Evolutionary conservation across 768 basidiomycete genomes (phyloP).

Genomic region (Termitomyces sp.): DNA sequence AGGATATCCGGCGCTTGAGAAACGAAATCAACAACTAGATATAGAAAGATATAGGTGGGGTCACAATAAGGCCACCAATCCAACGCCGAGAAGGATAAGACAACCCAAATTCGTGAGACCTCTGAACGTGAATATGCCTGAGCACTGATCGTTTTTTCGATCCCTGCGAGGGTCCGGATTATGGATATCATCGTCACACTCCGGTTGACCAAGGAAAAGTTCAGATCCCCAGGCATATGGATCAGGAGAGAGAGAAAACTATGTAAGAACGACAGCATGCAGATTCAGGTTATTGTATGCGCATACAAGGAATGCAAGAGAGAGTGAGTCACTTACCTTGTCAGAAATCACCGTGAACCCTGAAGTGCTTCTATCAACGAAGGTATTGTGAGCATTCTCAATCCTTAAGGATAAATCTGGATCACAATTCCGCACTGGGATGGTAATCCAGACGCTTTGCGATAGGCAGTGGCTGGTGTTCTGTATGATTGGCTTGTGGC

Average conservation of each 20-base stretch:
- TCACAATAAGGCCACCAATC: slow-evolving; percentile 57
- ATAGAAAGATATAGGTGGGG: not conserved
- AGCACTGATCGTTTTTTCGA: slow-evolving; percentile 49
- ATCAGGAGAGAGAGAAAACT: slow-evolving; percentile 76
- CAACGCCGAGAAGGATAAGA: slow-evolving; percentile 48
- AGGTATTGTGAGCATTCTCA: not conserved
- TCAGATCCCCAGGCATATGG: slow-evolving; percentile 70
- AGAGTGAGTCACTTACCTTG: slow-evolving; percentile 33
- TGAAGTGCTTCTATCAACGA: not conserved
- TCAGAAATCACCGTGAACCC: slow-evolving; percentile 47
- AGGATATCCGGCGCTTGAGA: slow-evolving; percentile 56
- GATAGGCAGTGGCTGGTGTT: not conserved
- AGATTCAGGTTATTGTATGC: not conserved
- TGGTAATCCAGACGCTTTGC: slow-evolving; percentile 8
- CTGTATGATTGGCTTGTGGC: slow-evolving; percentile 7
- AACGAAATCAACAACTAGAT: not conserved
- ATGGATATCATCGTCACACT: slow-evolving; percentile 70
- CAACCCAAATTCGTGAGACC: slow-evolving; percentile 73
- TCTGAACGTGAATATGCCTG: slow-evolving; percentile 60
- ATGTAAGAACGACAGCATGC: not conserved
- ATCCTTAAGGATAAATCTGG: not conserved
- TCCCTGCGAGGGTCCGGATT: slow-evolving; percentile 67
- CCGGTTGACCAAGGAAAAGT: slow-evolving; percentile 48
- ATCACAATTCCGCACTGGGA: not conserved
- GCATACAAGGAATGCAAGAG: not conserved